Evolutionary conservation across 345 rosid genomes (phyloP).

Genomic region (Trapa incisa): DNA sequence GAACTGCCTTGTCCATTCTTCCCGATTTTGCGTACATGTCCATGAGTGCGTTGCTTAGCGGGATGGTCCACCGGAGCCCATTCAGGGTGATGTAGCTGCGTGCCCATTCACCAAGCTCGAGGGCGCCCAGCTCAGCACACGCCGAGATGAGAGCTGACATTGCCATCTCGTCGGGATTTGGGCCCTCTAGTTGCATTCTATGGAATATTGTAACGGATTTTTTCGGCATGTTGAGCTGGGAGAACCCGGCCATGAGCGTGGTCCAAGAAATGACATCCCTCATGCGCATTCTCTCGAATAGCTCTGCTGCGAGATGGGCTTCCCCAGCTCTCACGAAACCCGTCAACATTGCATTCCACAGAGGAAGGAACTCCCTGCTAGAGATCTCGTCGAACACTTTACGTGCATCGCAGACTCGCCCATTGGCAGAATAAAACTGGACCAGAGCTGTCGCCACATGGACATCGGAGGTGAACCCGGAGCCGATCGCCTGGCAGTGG

Average conservation of each 20-base stretch:
- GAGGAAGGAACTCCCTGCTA: conserved; percentile 15
- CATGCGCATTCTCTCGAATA: conserved; percentile 47
- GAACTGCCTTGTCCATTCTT: conserved; percentile 37
- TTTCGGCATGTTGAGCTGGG: conserved; percentile 29
- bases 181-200: conserved; percentile 43
- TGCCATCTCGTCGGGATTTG: conserved; percentile 55
- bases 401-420: conserved; percentile 26
- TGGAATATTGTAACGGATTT: conserved; percentile 44
- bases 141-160: conserved; percentile 56
- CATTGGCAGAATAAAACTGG: conserved; percentile 34
- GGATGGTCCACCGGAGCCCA: conserved; percentile 24
- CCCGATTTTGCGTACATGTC: conserved; percentile 76
- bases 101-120: conserved; percentile 52
- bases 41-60: conserved; percentile 48
- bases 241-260: conserved; percentile 48
- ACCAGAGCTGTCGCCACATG: conserved; percentile 44
- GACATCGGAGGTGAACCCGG: conserved; percentile 32
- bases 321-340: conserved; percentile 39
- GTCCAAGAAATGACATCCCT: conserved; percentile 65
- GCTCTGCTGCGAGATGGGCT: conserved; percentile 26
- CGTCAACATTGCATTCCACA: conserved; percentile 57
- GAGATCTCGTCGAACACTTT: conserved; percentile 43
- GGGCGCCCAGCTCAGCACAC: conserved; percentile 53
- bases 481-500: conserved; percentile 35
- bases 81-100: conserved; percentile 24